These are phyloP conservation scores for Tulasnella sp. DNA, from an alignment of 768 basidiomycete genomes.

Conservation along the genomic window DNA sequence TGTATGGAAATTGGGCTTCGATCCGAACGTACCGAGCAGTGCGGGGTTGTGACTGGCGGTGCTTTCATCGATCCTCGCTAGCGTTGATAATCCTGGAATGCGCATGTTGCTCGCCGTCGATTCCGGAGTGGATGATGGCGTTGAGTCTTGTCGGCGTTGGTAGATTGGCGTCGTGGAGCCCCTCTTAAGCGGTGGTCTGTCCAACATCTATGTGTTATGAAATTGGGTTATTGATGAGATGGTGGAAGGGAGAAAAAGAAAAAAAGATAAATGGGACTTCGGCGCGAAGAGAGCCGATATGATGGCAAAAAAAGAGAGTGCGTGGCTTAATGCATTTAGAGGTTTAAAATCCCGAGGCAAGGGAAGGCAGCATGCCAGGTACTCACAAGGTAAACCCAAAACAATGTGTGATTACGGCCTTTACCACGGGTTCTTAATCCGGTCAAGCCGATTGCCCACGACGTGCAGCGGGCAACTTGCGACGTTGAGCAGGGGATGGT, in stretches of 20 bases:
- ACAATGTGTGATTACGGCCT: too few species aligned
- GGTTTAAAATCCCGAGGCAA: too few species aligned
- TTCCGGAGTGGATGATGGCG: neutral
- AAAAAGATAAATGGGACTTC: neutral
- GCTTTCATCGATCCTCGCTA: slow-evolving; percentile 9
- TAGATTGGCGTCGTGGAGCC: slow-evolving; percentile 13
- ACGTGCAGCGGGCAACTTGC: too few species aligned
- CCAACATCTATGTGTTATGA: neutral
- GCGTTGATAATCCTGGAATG: slow-evolving; percentile 1
- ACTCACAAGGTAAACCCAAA: too few species aligned
- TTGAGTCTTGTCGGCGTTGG: slow-evolving; percentile 7
- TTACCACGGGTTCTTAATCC: too few species aligned
- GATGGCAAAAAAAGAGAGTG: neutral
- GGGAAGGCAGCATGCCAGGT: too few species aligned
- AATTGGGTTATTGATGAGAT: neutral
- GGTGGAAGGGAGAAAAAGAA: neutral
- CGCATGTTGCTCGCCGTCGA: slow-evolving; percentile 7
- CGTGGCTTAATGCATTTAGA: too few species aligned
- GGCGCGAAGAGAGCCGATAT: neutral
- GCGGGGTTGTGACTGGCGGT: neutral
- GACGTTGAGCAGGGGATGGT: too few species aligned
- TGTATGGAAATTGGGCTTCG: neutral
- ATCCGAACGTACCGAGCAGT: neutral
- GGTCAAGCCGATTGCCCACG: too few species aligned
- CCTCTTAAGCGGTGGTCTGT: slow-evolving; percentile 7